These are phyloP conservation scores for Apiospora malaysiana DNA, from an alignment of 2,329 filamentous ascomycete species.

Conservation along the genomic window DNA sequence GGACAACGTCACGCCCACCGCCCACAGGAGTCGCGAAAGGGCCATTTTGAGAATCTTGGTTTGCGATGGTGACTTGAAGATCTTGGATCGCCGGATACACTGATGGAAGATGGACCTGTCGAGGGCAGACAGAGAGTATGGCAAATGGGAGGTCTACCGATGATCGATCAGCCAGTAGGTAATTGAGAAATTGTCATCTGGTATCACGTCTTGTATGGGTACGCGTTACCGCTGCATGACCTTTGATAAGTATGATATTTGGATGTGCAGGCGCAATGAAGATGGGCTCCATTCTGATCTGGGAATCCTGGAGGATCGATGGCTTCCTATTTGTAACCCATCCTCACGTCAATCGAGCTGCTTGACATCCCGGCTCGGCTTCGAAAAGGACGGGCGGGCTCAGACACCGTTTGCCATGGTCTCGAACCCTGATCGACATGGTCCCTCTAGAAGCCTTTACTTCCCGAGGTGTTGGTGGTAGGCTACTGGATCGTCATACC, in stretches of 20 bases:
- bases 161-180: neutral
- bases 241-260: neutral
- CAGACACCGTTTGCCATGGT: neutral
- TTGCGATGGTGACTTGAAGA: neutral
- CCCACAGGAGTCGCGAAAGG: neutral
- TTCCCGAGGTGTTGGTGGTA: neutral
- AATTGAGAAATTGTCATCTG: neutral
- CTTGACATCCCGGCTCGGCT: neutral
- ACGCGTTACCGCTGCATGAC: neutral
- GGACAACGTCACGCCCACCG: slow-evolving; percentile 9
- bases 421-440: slow-evolving; percentile 16
- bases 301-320: neutral
- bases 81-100: neutral
- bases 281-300: neutral
- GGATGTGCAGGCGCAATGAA: neutral
- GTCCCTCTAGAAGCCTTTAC: neutral
- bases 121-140: neutral
- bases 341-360: neutral
- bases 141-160: neutral
- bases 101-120: neutral
- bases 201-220: neutral
- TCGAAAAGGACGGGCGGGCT: neutral
- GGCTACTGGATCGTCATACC: neutral
- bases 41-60: neutral
- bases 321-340: neutral